phyloP scores from a whole-genome alignment of 768 basidiomycete genomes.

The Suillus alpinus region DNA sequence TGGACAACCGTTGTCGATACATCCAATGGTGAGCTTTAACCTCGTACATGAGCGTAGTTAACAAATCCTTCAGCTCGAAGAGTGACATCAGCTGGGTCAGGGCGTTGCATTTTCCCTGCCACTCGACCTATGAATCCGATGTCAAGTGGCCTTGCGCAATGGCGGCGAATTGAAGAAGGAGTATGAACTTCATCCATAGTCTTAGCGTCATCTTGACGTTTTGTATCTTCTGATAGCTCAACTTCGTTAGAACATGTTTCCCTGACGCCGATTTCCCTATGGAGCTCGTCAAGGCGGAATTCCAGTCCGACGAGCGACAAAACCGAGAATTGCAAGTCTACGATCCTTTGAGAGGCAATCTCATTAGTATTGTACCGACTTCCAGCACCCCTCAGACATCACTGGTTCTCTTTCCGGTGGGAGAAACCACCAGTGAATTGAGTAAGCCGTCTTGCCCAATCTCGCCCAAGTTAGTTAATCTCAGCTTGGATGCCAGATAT shows the following conservation, averaged over 20 bases:
- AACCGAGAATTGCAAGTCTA: constrained; percentile 38
- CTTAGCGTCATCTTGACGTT: not conserved
- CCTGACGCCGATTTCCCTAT: constrained; percentile 73
- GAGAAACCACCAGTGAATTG: constrained; percentile 54
- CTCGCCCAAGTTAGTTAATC: not conserved
- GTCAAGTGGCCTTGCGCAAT: constrained; percentile 27
- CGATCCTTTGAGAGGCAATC: constrained; percentile 57
- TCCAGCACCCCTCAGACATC: constrained; percentile 22
- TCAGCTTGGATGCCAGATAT: constrained; percentile 6
- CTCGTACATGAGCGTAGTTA: not conserved
- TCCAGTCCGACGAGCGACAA: constrained; percentile 44
- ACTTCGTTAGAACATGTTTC: constrained; percentile 66
- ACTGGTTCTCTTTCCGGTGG: constrained; percentile 60
- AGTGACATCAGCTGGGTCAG: constrained; percentile 30
- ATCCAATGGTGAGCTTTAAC: constrained; percentile 21
- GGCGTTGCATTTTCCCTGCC: constrained; percentile 53
- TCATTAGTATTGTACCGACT: constrained; percentile 42
- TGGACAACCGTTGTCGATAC: constrained; percentile 49
- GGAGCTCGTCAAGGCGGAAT: constrained; percentile 59
- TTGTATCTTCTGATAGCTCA: constrained; percentile 43
- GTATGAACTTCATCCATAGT: constrained; percentile 32
- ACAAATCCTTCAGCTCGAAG: constrained; percentile 25
- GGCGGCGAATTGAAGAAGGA: constrained; percentile 63
- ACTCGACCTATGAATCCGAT: constrained; percentile 37
- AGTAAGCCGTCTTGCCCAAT: constrained; percentile 41